phyloP scores from a whole-genome alignment of 208 protist species.

The Leishmania amazonensis region DNA sequence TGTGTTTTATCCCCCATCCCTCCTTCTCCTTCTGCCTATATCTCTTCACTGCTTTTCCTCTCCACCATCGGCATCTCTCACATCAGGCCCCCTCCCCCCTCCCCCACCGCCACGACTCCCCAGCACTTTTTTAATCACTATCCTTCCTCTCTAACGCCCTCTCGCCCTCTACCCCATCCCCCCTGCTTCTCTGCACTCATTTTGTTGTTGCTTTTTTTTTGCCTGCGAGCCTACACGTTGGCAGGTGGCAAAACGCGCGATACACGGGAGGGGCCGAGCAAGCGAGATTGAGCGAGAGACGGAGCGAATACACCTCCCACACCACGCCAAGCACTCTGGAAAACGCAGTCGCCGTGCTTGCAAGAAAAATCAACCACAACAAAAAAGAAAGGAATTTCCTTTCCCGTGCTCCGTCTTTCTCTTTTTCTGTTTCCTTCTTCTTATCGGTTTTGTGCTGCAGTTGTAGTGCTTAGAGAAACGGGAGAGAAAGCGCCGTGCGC shows the following conservation, averaged over 20 bases:
- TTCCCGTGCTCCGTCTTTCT: neutral
- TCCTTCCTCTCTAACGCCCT: slow-evolving; percentile 7
- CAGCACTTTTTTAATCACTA: neutral
- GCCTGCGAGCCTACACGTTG: neutral
- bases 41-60: neutral
- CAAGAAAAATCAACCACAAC: too few relatives aligned
- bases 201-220: neutral
- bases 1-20: slow-evolving; percentile 1
- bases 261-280: neutral
- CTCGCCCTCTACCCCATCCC: neutral
- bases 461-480: neutral
- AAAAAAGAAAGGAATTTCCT: neutral
- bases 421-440: neutral
- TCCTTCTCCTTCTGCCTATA: slow-evolving; percentile 7
- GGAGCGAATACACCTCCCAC: neutral
- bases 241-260: neutral
- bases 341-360: neutral
- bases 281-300: slow-evolving; percentile 7
- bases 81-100: neutral
- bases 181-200: neutral
- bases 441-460: neutral
- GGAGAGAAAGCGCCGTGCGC: neutral
- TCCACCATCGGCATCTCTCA: neutral
- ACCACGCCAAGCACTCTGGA: neutral
- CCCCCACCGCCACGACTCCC: too few relatives aligned